Base-by-base conservation (phyloP, 192 early-diverging fungal species). In the Mortierella claussenii region DNA sequence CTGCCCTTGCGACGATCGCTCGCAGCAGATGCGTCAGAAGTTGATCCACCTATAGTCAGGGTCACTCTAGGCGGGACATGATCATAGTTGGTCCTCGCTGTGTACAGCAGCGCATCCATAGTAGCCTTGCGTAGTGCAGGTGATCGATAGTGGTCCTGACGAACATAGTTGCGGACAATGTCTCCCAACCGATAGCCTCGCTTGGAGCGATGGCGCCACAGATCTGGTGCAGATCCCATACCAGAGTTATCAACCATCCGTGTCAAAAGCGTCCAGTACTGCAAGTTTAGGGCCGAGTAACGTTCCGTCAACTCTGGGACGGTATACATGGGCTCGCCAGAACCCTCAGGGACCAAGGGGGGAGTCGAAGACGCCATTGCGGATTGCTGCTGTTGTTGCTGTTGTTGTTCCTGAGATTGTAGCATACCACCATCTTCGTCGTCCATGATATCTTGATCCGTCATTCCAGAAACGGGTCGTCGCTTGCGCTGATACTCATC, bases 181-280 rank as follows among this genome's bases (percentile, higher is more conserved):
- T 81, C 79, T 2, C 79, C 80, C 0, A 88, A 63, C 4, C 71
- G 62, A 40, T 68, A 76, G 10, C 78, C 79, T 11, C 83, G 69
- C 56, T 83, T 80, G 3, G 86, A 69, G 20, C 71, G 79, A 59
- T 85, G 85, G 31, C 82, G 69, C 86, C 86, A 88, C 37, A 88
- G 69, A 55, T 88, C 85, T 12, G 73, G 73, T 6, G 73, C 80
- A 21, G 80, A 82, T 15, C 66, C 80, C 34, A 88, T 73, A 28
- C 68, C 80, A 17, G 75, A 40, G 54, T 88, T 88, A 49, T 83
- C 82, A 23, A 88, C 81, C 42, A 80, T 82, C 17, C 84, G 65
- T 9, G 86, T 69, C 57, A 88, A 60, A 23, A 83, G 60, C 2
- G 84, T 83, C 86, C 86, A 88, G 46, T 88, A 88, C 47, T 88